These are phyloP conservation scores for sorghum (Sorghum bicolor) DNA, from an alignment of 176 grass and related monocot species.

Conservation along the genomic window Sorghum_bicolor_NCBIv3 NC_012874.2:69685001-69685500, in stretches of 20 bases:
- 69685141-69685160: slow-evolving; percentile 37
- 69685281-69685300: background rate
- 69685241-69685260: slow-evolving; percentile 25
- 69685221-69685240: slow-evolving; percentile 35
- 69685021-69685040: slow-evolving; percentile 91
- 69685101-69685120: slow-evolving; percentile 91
- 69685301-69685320: background rate
- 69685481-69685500: background rate
- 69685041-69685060: slow-evolving; percentile 1
- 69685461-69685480: background rate
- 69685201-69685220: slow-evolving; percentile 31
- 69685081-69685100: background rate
- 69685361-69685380: background rate
- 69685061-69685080: background rate
- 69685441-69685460: too few relatives aligned
- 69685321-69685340: background rate
- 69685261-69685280: background rate
- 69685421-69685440: background rate
- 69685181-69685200: slow-evolving; percentile 34
- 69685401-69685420: background rate
- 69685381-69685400: background rate
- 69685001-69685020: slow-evolving; percentile 74
- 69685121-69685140: slow-evolving; percentile 60
- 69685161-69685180: slow-evolving; percentile 31
- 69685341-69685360: background rate